A percentile compares a stretch with the other conserved stretches of the same genome.
These are phyloP conservation scores for Penicillium fuscoglaucum DNA, from an alignment of 2,329 filamentous ascomycete genomes.

Conservation along the genomic window DNA sequence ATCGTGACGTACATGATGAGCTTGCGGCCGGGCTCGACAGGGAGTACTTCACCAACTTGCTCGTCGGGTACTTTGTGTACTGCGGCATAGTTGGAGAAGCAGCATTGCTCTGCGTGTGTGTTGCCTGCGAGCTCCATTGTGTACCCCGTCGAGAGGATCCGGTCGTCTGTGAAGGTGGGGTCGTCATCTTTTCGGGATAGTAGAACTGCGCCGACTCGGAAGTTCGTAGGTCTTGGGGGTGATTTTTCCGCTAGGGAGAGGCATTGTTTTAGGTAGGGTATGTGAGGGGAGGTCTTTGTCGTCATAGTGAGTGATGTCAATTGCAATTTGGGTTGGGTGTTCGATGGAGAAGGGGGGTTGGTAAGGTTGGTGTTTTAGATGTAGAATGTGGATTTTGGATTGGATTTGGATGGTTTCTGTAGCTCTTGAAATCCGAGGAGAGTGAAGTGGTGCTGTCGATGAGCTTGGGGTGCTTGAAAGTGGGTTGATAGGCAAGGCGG, in stretches of 20 bases:
- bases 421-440: background rate
- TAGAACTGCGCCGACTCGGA: slow-evolving; percentile 89
- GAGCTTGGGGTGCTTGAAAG: slow-evolving; percentile 5
- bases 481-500: slow-evolving; percentile 15
- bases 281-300: slow-evolving; percentile 32
- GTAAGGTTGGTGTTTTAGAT: background rate
- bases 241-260: slow-evolving; percentile 75
- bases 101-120: slow-evolving; percentile 95
- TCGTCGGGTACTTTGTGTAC: slow-evolving; percentile 39
- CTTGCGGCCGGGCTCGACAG: slow-evolving; percentile 42
- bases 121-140: slow-evolving; percentile 89
- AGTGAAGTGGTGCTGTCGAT: slow-evolving; percentile 1
- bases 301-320: slow-evolving; percentile 20
- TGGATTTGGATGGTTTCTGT: background rate
- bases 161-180: slow-evolving; percentile 37
- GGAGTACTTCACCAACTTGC: slow-evolving; percentile 43
- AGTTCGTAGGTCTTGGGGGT: slow-evolving; percentile 85
- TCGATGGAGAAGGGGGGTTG: background rate
- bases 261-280: slow-evolving; percentile 66
- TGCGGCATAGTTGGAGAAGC: slow-evolving; percentile 66
- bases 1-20: slow-evolving; percentile 85
- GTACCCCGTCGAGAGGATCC: slow-evolving; percentile 76
- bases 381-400: background rate
- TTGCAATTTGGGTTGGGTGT: slow-evolving; percentile 1
- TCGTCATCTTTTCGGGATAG: slow-evolving; percentile 47